Conservation (phyloP, 768 basidiomycete genomes). For the Tremella fuciformis region DNA sequence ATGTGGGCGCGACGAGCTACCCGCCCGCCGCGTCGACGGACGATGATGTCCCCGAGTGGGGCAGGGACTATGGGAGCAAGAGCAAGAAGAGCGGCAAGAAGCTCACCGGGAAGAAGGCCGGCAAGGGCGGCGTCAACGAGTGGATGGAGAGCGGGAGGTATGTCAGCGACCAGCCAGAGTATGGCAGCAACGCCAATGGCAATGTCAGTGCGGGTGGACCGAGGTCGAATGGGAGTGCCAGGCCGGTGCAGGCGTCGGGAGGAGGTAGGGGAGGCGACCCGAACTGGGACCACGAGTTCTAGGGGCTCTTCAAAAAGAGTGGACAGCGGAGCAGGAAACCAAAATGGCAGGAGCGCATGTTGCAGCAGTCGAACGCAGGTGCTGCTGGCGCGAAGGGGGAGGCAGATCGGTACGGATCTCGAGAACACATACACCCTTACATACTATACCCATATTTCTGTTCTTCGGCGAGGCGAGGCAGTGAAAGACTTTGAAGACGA, state of each 20-base stretch:
- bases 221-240: neutral
- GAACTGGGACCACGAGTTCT: conserved; percentile 33
- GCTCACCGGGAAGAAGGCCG: neutral
- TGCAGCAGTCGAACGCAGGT: no score
- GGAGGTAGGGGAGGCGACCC: conserved; percentile 16
- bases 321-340: neutral
- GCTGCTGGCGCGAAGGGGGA: no score
- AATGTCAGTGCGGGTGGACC: no score
- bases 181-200: neutral
- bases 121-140: neutral
- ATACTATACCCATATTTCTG: no score
- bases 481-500: no score
- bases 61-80: conserved; percentile 49
- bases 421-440: no score
- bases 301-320: neutral
- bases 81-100: conserved; percentile 22
- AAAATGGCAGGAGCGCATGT: no score
- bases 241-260: neutral
- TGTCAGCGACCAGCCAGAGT: conserved; percentile 1
- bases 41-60: conserved; percentile 52
- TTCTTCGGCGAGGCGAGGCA: no score
- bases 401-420: no score
- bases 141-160: neutral
- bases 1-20: conserved; percentile 13
- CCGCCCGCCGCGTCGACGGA: conserved; percentile 29